Conservation (phyloP, 2,329 filamentous ascomycete species). For the Cadophora gregata region DNA sequence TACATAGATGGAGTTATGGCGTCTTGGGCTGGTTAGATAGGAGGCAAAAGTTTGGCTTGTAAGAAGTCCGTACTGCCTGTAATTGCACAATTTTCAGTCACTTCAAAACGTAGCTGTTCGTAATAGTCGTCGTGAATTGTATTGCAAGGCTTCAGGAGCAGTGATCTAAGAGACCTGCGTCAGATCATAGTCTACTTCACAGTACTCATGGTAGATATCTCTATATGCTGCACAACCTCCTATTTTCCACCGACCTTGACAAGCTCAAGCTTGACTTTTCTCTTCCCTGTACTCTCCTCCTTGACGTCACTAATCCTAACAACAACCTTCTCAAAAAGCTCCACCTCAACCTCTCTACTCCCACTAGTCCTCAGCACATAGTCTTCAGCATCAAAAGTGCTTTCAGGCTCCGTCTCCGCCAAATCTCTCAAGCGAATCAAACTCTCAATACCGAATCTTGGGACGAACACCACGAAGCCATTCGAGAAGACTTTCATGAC, state of each 20-base stretch:
- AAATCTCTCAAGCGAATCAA: slow-evolving; percentile 87
- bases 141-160: neutral
- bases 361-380: slow-evolving; percentile 74
- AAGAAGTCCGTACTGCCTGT: slow-evolving; percentile 11
- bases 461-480: slow-evolving; percentile 95
- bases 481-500: slow-evolving; percentile 98
- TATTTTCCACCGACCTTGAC: slow-evolving; percentile 46
- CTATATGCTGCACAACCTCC: slow-evolving; percentile 1
- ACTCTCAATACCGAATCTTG: slow-evolving; percentile 93
- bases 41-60: slow-evolving; percentile 17
- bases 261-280: slow-evolving; percentile 81
- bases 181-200: slow-evolving; percentile 8
- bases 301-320: slow-evolving; percentile 91
- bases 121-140: neutral
- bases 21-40: slow-evolving; percentile 16
- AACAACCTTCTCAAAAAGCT: slow-evolving; percentile 89
- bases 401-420: slow-evolving; percentile 76
- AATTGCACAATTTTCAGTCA: slow-evolving; percentile 12
- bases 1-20: slow-evolving; percentile 17
- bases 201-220: slow-evolving; percentile 18
- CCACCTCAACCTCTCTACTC: slow-evolving; percentile 64
- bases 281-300: slow-evolving; percentile 95
- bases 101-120: neutral
- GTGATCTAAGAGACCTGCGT: neutral
- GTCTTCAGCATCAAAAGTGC: slow-evolving; percentile 83